Percentiles rank a stretch among this genome's conserved stretches.
Conservation (phyloP, 2,329 filamentous ascomycete species). For the Amylocarpus encephaloides region DNA sequence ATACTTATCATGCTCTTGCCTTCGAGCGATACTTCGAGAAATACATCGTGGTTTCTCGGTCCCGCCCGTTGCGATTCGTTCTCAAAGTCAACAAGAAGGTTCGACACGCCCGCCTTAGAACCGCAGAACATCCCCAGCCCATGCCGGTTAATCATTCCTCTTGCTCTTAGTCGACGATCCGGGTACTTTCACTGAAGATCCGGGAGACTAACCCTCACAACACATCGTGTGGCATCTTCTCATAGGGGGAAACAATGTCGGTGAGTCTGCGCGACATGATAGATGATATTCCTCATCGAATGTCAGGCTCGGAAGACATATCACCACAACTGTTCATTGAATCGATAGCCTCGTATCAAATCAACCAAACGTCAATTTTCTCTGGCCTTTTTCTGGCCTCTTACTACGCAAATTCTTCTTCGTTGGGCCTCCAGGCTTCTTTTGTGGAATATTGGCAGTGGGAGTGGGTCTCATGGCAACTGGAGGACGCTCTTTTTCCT, state of each 20-base stretch:
- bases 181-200: conserved; percentile 7
- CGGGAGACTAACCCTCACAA: conserved; percentile 8
- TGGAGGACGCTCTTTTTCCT: conserved; percentile 40
- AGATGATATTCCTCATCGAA: neutral
- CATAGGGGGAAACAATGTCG: conserved; percentile 17
- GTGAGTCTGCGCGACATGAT: conserved; percentile 6
- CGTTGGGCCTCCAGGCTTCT: conserved; percentile 29
- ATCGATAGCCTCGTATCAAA: neutral
- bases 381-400: conserved; percentile 50
- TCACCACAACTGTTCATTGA: neutral
- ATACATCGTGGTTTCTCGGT: neutral
- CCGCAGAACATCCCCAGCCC: conserved; percentile 8
- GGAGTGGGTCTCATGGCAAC: conserved; percentile 12
- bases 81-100: conserved; percentile 10
- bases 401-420: conserved; percentile 22
- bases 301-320: neutral
- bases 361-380: conserved; percentile 48
- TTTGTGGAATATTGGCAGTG: conserved; percentile 16
- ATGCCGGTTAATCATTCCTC: conserved; percentile 10
- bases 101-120: conserved; percentile 6
- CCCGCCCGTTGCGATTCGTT: conserved; percentile 3
- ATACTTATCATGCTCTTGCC: too few species aligned
- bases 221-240: conserved; percentile 24
- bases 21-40: neutral
- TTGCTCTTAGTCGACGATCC: conserved; percentile 16